Evolutionary conservation across 2,329 filamentous ascomycete genomes (phyloP).

Genomic region (Fusarium brachygibbosum): DNA sequence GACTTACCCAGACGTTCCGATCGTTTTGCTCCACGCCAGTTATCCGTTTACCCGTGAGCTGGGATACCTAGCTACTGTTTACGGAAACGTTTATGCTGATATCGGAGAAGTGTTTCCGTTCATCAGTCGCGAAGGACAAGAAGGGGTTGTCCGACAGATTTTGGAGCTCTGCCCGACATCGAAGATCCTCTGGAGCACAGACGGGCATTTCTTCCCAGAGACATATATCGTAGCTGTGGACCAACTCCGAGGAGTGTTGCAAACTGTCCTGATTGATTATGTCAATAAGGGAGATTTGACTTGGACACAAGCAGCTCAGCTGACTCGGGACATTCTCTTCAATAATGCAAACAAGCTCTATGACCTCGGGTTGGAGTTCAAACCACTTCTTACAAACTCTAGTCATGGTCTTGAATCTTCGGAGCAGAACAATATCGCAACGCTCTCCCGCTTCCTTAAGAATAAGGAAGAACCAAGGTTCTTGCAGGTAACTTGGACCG

Average conservation of each 20-base stretch:
- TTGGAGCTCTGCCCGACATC: constrained; percentile 80
- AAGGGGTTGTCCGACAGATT: constrained; percentile 76
- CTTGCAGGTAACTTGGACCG: constrained; percentile 81
- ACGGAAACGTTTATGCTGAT: constrained; percentile 84
- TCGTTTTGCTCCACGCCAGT: constrained; percentile 83
- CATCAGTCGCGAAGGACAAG: constrained; percentile 81
- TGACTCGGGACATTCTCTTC: constrained; percentile 79
- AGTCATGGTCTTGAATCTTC: constrained; percentile 11
- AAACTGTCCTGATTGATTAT: constrained; percentile 76
- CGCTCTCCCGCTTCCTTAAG: constrained; percentile 56
- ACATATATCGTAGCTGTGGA: constrained; percentile 79
- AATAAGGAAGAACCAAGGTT: constrained; percentile 70
- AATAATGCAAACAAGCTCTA: constrained; percentile 84
- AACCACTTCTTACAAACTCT: constrained; percentile 36
- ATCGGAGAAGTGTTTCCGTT: constrained; percentile 87
- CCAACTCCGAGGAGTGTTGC: constrained; percentile 79
- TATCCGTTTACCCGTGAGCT: constrained; percentile 86
- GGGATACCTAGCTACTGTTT: constrained; percentile 82
- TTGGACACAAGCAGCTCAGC: constrained; percentile 70
- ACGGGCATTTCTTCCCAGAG: constrained; percentile 84
- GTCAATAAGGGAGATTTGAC: constrained; percentile 74
- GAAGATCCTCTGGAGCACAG: constrained; percentile 85
- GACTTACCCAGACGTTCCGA: constrained; percentile 75
- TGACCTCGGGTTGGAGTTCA: constrained; percentile 66
- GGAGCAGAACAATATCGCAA: constrained; percentile 17